These are phyloP conservation scores for Podosphaera aphanis DNA, from an alignment of 2,329 filamentous ascomycete genomes.

Conservation along the genomic window DNA sequence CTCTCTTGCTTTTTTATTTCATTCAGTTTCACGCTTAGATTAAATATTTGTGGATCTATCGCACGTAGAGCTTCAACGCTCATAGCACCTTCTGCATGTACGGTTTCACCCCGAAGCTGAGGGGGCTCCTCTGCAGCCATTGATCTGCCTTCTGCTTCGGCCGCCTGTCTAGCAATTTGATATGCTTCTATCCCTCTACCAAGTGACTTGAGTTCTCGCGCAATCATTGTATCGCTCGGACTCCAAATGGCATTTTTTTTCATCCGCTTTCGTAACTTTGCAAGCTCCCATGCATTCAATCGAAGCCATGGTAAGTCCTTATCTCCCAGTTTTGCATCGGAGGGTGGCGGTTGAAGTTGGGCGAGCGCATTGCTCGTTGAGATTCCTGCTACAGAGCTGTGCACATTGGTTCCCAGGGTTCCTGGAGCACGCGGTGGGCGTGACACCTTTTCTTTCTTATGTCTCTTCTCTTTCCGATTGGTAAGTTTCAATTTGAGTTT, in stretches of 20 bases:
- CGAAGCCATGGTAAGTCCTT: conserved; percentile 40
- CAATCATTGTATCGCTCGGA: conserved; percentile 68
- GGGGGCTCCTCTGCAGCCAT: conserved; percentile 24
- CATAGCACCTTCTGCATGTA: conserved; percentile 35
- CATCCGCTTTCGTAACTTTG: conserved; percentile 57
- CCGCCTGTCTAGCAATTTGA: conserved; percentile 35
- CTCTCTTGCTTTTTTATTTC: conserved; percentile 58
- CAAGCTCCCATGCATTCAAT: conserved; percentile 39
- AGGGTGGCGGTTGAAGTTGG: conserved; percentile 30
- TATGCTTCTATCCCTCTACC: conserved; percentile 43
- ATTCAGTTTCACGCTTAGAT: conserved; percentile 56
- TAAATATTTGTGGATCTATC: conserved; percentile 41
- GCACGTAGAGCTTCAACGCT: conserved; percentile 26
- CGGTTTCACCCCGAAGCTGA: conserved; percentile 17
- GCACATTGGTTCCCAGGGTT: conserved; percentile 16
- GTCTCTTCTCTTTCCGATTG: conserved; percentile 5
- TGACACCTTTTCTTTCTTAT: conserved; percentile 10
- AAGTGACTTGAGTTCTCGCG: conserved; percentile 48
- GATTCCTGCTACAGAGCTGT: conserved; percentile 16
- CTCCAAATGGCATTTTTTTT: conserved; percentile 80
- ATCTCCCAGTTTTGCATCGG: conserved; percentile 33
- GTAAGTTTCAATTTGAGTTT: conserved; percentile 14
- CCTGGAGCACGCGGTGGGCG: conserved; percentile 14
- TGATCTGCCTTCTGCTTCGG: conserved; percentile 37
- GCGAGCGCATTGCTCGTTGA: conserved; percentile 17